A percentile compares a stretch with the other conserved stretches of the same genome.
Evolutionary conservation across 177 flowering plant species (phyloP).

Genomic region (Vitis hybrid): DNA sequence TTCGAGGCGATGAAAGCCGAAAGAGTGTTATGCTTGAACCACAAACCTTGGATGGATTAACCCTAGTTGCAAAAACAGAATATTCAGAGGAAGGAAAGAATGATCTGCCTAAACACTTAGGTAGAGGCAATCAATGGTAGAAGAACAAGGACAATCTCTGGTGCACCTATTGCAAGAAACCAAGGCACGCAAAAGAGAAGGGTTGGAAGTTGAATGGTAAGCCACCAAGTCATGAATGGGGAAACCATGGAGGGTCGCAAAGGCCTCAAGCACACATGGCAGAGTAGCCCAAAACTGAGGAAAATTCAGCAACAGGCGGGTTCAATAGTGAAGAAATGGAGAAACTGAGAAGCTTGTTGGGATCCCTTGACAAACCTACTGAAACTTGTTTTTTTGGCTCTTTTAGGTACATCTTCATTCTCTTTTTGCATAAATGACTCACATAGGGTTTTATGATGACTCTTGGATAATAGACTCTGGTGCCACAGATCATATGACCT

Average conservation of each 20-base stretch:
- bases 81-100: background rate
- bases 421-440: conserved; percentile 1
- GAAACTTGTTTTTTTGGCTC: conserved; percentile 2
- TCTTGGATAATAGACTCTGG: conserved; percentile 2
- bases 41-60: background rate
- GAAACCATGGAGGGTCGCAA: background rate
- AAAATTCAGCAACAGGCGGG: background rate
- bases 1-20: background rate
- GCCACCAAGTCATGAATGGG: background rate
- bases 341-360: background rate
- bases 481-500: conserved; percentile 8
- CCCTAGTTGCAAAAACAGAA: background rate
- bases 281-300: background rate
- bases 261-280: conserved; percentile 1
- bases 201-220: conserved; percentile 5
- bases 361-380: background rate
- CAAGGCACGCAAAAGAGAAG: background rate
- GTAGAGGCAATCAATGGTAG: background rate
- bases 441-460: background rate
- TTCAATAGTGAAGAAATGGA: conserved; percentile 1
- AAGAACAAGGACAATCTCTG: background rate
- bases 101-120: background rate
- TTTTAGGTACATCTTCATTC: background rate
- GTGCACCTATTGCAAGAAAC: background rate
- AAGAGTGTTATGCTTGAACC: conserved; percentile 2